These are phyloP conservation scores for Thinopyrum elongatum DNA, from an alignment of 176 grass and related monocot genomes.

Conservation along the genomic window DNA sequence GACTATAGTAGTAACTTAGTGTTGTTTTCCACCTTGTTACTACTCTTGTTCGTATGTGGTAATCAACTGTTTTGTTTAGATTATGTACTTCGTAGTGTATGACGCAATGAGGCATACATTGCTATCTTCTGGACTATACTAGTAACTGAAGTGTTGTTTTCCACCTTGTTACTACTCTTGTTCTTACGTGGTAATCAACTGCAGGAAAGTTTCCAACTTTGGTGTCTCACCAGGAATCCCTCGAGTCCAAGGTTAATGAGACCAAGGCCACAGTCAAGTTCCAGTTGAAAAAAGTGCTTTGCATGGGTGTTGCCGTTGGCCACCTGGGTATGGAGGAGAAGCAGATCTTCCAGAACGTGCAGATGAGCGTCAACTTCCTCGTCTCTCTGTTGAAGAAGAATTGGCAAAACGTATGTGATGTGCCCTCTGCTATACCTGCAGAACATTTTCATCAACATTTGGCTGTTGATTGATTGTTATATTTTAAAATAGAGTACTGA, in stretches of 20 bases:
- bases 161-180: background rate
- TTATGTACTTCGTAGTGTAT: background rate
- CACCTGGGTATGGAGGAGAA: constrained; percentile 85
- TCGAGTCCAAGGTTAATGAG: constrained; percentile 85
- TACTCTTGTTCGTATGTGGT: background rate
- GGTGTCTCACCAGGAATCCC: constrained; percentile 74
- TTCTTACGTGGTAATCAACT: background rate
- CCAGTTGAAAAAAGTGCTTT: constrained; percentile 85
- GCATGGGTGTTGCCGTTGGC: constrained; percentile 93
- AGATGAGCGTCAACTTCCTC: constrained; percentile 85
- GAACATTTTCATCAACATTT: background rate
- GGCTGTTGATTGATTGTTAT: background rate
- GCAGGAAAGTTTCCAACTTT: constrained; percentile 82
- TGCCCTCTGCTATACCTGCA: background rate
- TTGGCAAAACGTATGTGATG: constrained; percentile 69
- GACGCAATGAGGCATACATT: background rate
- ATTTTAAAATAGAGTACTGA: background rate
- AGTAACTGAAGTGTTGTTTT: background rate
- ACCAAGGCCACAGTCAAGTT: constrained; percentile 87
- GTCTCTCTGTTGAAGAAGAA: constrained; percentile 88
- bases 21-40: background rate
- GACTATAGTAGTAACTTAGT: background rate
- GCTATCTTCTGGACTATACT: background rate
- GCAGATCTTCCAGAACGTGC: constrained; percentile 80
- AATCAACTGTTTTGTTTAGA: background rate